Evolutionary conservation across 441 rosid genomes (phyloP).

Genomic region (Populus trichocarpa): DNA sequence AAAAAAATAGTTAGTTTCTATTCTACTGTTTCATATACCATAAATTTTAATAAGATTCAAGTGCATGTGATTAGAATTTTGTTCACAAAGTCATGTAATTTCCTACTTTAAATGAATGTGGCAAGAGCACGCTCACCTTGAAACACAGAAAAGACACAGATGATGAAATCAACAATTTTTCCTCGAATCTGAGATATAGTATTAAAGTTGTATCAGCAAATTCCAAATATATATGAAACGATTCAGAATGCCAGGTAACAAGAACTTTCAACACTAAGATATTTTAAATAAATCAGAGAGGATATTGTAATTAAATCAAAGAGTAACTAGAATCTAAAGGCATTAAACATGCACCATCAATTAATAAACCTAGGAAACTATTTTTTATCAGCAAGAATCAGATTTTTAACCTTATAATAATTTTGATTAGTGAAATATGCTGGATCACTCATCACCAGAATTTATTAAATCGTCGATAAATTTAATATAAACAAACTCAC

Average conservation of each 20-base stretch:
- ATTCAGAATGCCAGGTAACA: not conserved
- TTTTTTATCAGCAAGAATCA: not conserved
- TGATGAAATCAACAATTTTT: slow-evolving; percentile 67
- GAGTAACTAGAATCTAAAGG: not conserved
- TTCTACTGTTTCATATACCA: not conserved
- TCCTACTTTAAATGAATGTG: slow-evolving; percentile 1
- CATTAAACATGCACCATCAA: not conserved
- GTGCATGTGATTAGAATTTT: slow-evolving; percentile 1
- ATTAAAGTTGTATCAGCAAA: slow-evolving; percentile 20
- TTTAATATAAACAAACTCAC: slow-evolving; percentile 26
- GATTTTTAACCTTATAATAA: not conserved
- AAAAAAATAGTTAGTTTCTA: not conserved
- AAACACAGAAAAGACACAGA: slow-evolving; percentile 68
- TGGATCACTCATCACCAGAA: not conserved
- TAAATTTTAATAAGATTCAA: not conserved
- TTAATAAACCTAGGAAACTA: not conserved
- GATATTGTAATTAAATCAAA: not conserved
- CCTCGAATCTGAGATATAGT: slow-evolving; percentile 53
- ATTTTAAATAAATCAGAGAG: not conserved
- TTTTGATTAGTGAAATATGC: not conserved
- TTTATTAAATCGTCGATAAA: not conserved
- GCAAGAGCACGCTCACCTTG: slow-evolving; percentile 48
- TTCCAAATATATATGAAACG: slow-evolving; percentile 7
- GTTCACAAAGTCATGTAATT: not conserved
- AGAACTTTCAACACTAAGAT: not conserved